Percentiles rank a stretch among this genome's conserved stretches.
These are phyloP conservation scores for Cladosporium sp. DNA, from an alignment of 2,329 filamentous ascomycete genomes.

Conservation along the genomic window DNA sequence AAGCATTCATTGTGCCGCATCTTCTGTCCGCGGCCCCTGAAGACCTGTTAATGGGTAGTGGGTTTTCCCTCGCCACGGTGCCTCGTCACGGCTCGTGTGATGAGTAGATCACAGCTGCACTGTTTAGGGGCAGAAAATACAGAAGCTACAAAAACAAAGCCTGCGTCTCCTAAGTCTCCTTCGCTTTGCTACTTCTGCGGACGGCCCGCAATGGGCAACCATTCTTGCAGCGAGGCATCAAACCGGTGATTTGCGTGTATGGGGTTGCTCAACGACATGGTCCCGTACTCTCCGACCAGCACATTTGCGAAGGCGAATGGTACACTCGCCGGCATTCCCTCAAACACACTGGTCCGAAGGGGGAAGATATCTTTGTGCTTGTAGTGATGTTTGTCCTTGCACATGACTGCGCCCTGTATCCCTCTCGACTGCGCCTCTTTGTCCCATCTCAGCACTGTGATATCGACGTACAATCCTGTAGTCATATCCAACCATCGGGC, in stretches of 20 bases:
- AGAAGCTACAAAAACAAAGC: not conserved
- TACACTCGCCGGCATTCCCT: constrained; percentile 50
- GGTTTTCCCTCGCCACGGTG: not conserved
- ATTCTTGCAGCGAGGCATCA: not conserved
- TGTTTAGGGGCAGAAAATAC: not conserved
- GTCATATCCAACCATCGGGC: constrained; percentile 58
- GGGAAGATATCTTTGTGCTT: constrained; percentile 53
- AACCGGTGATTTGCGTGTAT: not conserved
- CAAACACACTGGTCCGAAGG: constrained; percentile 52
- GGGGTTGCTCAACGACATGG: constrained; percentile 27
- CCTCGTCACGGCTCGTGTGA: not conserved
- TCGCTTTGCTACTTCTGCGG: not conserved
- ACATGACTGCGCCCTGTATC: constrained; percentile 43
- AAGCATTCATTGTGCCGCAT: not conserved
- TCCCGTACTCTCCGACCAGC: constrained; percentile 49
- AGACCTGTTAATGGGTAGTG: not conserved
- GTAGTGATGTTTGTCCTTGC: constrained; percentile 56
- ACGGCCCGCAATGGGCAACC: not conserved
- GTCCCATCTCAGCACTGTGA: constrained; percentile 52
- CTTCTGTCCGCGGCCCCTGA: not conserved
- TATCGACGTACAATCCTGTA: constrained; percentile 59
- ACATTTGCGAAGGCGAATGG: constrained; percentile 54
- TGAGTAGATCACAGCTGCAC: not conserved
- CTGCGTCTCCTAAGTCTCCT: not conserved
- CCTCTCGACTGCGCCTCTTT: constrained; percentile 36